phyloP scores from a whole-genome alignment of 371 early-diverging fungal genomes.

The Dinochytrium kinnereticum region DNA sequence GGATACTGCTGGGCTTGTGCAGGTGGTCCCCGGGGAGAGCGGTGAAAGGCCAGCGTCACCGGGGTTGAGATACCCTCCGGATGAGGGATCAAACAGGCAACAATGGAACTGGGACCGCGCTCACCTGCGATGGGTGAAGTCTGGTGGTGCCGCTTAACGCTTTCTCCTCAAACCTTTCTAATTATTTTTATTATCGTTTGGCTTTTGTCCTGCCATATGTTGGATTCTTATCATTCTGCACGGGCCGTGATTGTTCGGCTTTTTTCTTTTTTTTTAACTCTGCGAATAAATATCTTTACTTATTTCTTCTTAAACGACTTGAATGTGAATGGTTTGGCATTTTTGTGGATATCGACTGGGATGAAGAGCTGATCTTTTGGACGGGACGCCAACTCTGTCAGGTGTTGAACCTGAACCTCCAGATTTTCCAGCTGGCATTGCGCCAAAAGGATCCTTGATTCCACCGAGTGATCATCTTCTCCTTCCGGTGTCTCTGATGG shows the following conservation, averaged over 20 bases:
- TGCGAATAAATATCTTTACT: too few relatives aligned
- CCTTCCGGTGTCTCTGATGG: too few relatives aligned
- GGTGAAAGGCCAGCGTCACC: not conserved
- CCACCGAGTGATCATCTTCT: not conserved
- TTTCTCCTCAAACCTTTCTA: too few relatives aligned
- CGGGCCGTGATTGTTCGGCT: too few relatives aligned
- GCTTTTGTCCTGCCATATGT: too few relatives aligned
- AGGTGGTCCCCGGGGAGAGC: not conserved
- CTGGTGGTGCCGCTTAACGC: not conserved
- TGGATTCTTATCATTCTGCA: too few relatives aligned
- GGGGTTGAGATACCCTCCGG: not conserved
- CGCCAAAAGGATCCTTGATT: not conserved
- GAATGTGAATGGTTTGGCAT: not conserved
- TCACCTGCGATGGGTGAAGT: not conserved
- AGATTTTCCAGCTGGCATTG: not conserved
- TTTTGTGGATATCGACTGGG: not conserved
- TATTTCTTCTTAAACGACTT: too few relatives aligned
- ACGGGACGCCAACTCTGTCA: not conserved
- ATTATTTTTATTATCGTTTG: too few relatives aligned
- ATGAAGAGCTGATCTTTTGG: not conserved
- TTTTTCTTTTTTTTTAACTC: too few relatives aligned
- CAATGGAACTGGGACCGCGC: slow-evolving; percentile 9
- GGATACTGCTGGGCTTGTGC: not conserved
- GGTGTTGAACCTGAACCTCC: not conserved
- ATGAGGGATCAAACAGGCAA: not conserved